phyloP scores from a whole-genome alignment of 352 stramenopile genomes.

The Globisporangium barbulae region DNA sequence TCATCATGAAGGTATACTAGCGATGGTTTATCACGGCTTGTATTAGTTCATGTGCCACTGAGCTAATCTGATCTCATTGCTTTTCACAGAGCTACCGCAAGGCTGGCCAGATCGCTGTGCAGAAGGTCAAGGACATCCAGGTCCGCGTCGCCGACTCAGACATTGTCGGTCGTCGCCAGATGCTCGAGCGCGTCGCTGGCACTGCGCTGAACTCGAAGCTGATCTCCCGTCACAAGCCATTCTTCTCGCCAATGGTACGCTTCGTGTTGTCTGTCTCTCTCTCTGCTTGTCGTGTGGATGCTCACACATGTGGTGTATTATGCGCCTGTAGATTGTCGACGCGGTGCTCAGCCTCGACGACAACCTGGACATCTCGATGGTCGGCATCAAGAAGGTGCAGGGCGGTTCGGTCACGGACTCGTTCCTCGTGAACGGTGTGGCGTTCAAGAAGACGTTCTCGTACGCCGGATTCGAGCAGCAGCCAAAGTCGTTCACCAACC shows the following conservation, averaged over 20 bases:
- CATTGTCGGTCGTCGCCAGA: constrained; percentile 70
- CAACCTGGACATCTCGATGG: constrained; percentile 86
- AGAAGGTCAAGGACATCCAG: constrained; percentile 84
- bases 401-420: constrained; percentile 97
- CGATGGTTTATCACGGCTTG: not conserved
- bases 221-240: constrained; percentile 95
- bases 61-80: not conserved
- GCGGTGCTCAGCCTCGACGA: constrained; percentile 92
- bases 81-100: constrained; percentile 70
- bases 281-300: not conserved
- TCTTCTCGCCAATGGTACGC: constrained; percentile 96
- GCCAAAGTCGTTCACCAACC: constrained; percentile 96
- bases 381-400: constrained; percentile 98
- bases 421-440: constrained; percentile 97
- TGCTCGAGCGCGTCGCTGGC: constrained; percentile 91
- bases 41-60: not conserved
- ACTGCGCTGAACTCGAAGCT: constrained; percentile 99
- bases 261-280: not conserved
- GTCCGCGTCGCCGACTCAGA: constrained; percentile 82
- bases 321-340: constrained; percentile 87
- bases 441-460: constrained; percentile 99
- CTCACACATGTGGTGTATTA: not conserved
- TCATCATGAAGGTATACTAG: constrained; percentile 69
- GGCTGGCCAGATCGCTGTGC: constrained; percentile 75
- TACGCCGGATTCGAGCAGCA: constrained; percentile 99